Base-by-base conservation (phyloP, 2,329 filamentous ascomycete species). In the Didymellaceae sp. region DNA sequence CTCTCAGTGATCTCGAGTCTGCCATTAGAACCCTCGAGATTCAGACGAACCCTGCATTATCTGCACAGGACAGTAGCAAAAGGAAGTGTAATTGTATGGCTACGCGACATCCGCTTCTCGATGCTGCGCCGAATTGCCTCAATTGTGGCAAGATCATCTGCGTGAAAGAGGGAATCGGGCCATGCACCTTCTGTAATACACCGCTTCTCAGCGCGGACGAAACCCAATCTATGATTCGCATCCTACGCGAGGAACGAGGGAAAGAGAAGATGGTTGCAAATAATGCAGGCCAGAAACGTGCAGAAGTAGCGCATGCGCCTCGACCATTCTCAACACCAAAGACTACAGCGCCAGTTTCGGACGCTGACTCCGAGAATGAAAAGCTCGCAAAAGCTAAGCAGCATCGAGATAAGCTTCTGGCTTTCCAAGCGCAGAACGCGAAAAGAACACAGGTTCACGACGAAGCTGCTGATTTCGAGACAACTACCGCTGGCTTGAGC, bases 101-200 rank as follows among this genome's bases (percentile, higher is more conserved):
- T 0, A 86, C 89, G 0, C 84, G 90, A 1, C 94, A 99, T 71
- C 90, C 93, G 0, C 82, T 97, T 2, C 87, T 97, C 34, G 85
- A 85, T n/a, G 91, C 93, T 0, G 91, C 92, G 0, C 94, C 94
- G 0, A 99, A 97, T 70, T 99, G 94, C 69, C 77, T 95, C 13
- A 87, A 83, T 34, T 99, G 94, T 65, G 94, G 94, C 52, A 97
- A 97, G 71, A 91, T 99, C 10, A 87, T 97, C 45, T 99, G 94
- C 71, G 85, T 96, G 18, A 92, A 94, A 66, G 92, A 99, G 74
- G 94, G 94, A 0, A 80, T 97, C 0, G 93, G 93, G 0, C 93
- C 93, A 0, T 99, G 94, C 72, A 97, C 93, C 0, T 97, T 90
- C 67, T 99, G 94, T 75, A 86, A 86, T 0, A 80, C 82, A 0